Evolutionary conservation across 805 yeast species (phyloP).

Genomic region (Jamesozyma piceae): DNA sequence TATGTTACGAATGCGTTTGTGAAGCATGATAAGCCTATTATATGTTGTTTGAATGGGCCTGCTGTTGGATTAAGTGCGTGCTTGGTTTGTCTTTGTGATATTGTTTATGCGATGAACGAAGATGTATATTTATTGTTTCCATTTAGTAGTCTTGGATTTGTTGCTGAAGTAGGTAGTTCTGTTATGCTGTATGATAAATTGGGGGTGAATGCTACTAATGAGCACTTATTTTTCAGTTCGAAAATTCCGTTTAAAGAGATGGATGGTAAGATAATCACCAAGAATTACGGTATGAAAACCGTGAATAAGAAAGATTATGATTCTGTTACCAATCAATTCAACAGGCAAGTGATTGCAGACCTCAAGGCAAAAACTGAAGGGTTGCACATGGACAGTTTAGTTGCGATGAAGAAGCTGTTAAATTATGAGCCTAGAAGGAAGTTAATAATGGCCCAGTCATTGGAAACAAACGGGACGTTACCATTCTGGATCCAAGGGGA

Average conservation of each 20-base stretch:
- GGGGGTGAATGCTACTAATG: slow-evolving; percentile 66
- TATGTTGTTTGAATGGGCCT: slow-evolving; percentile 77
- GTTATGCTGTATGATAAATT: slow-evolving; percentile 57
- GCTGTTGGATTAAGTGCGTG: slow-evolving; percentile 73
- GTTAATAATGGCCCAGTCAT: slow-evolving; percentile 12
- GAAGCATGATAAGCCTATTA: slow-evolving; percentile 60
- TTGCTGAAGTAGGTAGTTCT: slow-evolving; percentile 70
- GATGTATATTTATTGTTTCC: slow-evolving; percentile 59
- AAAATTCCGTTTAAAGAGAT: slow-evolving; percentile 54
- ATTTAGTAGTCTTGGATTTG: slow-evolving; percentile 72
- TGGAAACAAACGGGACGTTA: slow-evolving; percentile 16
- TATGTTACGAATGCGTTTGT: slow-evolving; percentile 56
- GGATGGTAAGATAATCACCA: slow-evolving; percentile 51
- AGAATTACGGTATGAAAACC: slow-evolving; percentile 37
- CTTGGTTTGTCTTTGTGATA: slow-evolving; percentile 61
- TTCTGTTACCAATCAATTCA: slow-evolving; percentile 38
- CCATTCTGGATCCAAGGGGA: slow-evolving; percentile 23
- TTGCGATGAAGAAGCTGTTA: slow-evolving; percentile 33
- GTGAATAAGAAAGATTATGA: too few species aligned
- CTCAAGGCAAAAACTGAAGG: slow-evolving; percentile 24
- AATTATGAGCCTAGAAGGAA: not conserved
- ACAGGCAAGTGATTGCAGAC: slow-evolving; percentile 35
- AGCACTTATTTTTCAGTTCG: slow-evolving; percentile 59
- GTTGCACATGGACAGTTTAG: slow-evolving; percentile 32
- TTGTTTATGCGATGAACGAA: slow-evolving; percentile 56